Evolutionary conservation across 257 asterid genomes (phyloP).

Genomic region (Solanum boliviense): DNA sequence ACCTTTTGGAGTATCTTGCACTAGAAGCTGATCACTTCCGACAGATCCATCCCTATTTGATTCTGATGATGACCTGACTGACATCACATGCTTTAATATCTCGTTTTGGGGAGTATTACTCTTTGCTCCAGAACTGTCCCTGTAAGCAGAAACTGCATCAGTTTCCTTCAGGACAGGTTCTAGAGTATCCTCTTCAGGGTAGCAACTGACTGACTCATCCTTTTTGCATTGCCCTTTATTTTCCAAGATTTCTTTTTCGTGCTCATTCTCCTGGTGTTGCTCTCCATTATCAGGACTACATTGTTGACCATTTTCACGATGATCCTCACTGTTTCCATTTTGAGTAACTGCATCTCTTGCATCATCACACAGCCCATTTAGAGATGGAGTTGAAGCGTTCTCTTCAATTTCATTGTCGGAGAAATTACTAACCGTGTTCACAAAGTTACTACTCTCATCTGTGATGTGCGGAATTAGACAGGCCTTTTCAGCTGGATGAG

Average conservation of each 20-base stretch:
- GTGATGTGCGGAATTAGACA: conserved; percentile 2
- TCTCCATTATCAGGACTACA: background rate
- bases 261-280: conserved; percentile 14
- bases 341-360: conserved; percentile 7
- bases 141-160: conserved; percentile 12
- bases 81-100: conserved; percentile 31
- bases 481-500: conserved; percentile 2
- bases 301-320: background rate
- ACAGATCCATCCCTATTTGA: conserved; percentile 36
- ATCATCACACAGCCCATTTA: conserved; percentile 3
- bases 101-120: conserved; percentile 21
- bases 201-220: conserved; percentile 11
- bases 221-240: conserved; percentile 20
- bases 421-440: background rate
- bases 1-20: conserved; percentile 12
- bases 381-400: conserved; percentile 5
- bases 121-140: conserved; percentile 10
- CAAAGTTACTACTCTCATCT: conserved; percentile 1
- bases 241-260: conserved; percentile 10
- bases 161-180: conserved; percentile 9
- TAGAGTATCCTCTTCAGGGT: conserved; percentile 4
- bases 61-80: conserved; percentile 48
- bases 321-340: conserved; percentile 1
- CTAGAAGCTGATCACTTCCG: conserved; percentile 15
- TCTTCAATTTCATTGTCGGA: conserved; percentile 3